Percentiles rank a stretch among this genome's conserved stretches.
These are phyloP conservation scores for Lactarius hatsudake DNA, from an alignment of 768 basidiomycete species.

Conservation along the genomic window DNA sequence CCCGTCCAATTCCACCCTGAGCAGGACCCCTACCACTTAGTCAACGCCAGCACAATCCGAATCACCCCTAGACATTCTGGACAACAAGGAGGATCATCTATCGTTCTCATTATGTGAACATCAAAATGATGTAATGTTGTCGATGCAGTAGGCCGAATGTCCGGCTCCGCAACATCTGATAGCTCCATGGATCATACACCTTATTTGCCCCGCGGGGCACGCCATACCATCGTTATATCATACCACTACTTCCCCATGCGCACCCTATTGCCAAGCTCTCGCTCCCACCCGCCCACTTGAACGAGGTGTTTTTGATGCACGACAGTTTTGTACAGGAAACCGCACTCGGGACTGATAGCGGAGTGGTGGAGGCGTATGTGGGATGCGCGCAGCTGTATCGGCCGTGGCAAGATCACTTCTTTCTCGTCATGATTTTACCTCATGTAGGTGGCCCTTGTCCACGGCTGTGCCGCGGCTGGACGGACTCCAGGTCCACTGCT, in stretches of 20 bases:
- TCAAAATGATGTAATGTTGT: constrained; percentile 16
- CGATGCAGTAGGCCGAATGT: constrained; percentile 41
- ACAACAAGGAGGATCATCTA: constrained; percentile 66
- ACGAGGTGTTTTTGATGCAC: constrained; percentile 62
- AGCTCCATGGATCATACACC: constrained; percentile 53
- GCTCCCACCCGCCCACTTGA: constrained; percentile 26
- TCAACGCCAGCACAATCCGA: constrained; percentile 35
- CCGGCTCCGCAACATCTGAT: constrained; percentile 53
- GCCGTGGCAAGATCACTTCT: neutral
- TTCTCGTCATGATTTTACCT: neutral
- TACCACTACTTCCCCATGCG: constrained; percentile 70
- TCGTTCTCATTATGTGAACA: constrained; percentile 16
- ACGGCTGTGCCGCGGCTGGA: neutral
- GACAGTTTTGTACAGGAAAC: constrained; percentile 56
- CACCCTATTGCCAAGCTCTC: constrained; percentile 33
- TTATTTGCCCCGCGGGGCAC: constrained; percentile 86
- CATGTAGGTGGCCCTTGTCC: neutral
- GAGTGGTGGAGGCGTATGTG: constrained; percentile 48
- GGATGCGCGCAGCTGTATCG: constrained; percentile 28
- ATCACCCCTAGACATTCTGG: constrained; percentile 69
- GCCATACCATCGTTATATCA: constrained; percentile 84
- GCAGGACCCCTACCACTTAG: constrained; percentile 67
- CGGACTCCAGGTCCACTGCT: neutral
- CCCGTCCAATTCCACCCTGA: constrained; percentile 79
- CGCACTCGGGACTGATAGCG: constrained; percentile 42